Evolutionary conservation across 164 flowering plant species (phyloP).

Genomic region (Akebia trifoliata): DNA sequence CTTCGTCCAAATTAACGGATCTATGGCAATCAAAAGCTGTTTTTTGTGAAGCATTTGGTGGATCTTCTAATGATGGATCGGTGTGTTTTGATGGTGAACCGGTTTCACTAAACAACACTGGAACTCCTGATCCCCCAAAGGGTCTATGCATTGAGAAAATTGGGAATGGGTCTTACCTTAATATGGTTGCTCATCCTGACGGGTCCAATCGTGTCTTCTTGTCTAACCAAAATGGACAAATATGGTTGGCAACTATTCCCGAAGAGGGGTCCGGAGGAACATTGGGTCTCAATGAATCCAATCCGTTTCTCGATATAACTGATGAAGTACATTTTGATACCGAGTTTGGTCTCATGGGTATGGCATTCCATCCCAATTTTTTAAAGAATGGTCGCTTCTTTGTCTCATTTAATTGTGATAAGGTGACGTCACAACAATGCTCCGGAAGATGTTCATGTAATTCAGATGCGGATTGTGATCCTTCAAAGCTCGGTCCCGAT

Average conservation of each 20-base stretch:
- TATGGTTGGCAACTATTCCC: slow-evolving; percentile 81
- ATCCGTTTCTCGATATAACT: slow-evolving; percentile 74
- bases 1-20: slow-evolving; percentile 51
- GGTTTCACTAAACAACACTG: slow-evolving; percentile 37
- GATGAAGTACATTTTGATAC: slow-evolving; percentile 73
- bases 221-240: slow-evolving; percentile 63
- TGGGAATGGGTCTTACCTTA: slow-evolving; percentile 70
- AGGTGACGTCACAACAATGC: slow-evolving; percentile 56
- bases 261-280: slow-evolving; percentile 53
- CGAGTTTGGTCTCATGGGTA: slow-evolving; percentile 74
- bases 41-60: slow-evolving; percentile 78
- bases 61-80: slow-evolving; percentile 47
- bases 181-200: slow-evolving; percentile 88
- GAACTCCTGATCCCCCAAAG: slow-evolving; percentile 33
- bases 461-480: slow-evolving; percentile 85
- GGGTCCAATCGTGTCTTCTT: slow-evolving; percentile 84
- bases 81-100: slow-evolving; percentile 71
- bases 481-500: slow-evolving; percentile 56
- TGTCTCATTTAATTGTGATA: slow-evolving; percentile 87
- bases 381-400: slow-evolving; percentile 72
- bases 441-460: slow-evolving; percentile 87
- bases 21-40: slow-evolving; percentile 67
- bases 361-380: slow-evolving; percentile 87
- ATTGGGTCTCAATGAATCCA: slow-evolving; percentile 51
- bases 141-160: slow-evolving; percentile 89